Evolutionary conservation across 345 rosid species (phyloP).

Genomic region (Carallia pectinifolia): DNA sequence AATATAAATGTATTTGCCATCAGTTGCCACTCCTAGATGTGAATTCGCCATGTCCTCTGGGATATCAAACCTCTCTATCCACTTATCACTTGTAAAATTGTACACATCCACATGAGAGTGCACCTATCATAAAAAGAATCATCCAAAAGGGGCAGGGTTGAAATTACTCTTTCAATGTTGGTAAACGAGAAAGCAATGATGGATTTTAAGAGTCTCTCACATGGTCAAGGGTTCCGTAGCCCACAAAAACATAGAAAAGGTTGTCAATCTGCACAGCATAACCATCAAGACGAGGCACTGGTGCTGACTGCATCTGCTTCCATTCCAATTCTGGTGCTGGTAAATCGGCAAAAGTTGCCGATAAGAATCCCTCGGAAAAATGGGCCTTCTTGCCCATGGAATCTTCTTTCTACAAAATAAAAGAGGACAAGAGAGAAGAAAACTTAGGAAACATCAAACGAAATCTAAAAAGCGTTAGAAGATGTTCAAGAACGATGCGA

Average conservation of each 20-base stretch:
- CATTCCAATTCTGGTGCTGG: slow-evolving; percentile 71
- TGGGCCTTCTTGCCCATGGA: slow-evolving; percentile 13
- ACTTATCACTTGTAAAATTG: slow-evolving; percentile 57
- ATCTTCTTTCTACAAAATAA: slow-evolving; percentile 30
- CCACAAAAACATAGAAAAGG: slow-evolving; percentile 67
- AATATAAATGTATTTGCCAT: slow-evolving; percentile 65
- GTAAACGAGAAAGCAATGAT: neutral
- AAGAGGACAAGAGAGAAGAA: neutral
- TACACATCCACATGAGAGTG: slow-evolving; percentile 84
- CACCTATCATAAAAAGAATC: slow-evolving; percentile 40
- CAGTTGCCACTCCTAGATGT: slow-evolving; percentile 71
- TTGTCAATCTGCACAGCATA: slow-evolving; percentile 64
- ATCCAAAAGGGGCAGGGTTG: neutral
- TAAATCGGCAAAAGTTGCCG: slow-evolving; percentile 72
- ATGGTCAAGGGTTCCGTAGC: slow-evolving; percentile 59
- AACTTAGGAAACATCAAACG: neutral
- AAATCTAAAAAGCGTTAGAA: neutral
- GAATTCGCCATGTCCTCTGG: slow-evolving; percentile 86
- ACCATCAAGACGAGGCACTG: slow-evolving; percentile 88
- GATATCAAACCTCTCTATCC: slow-evolving; percentile 56
- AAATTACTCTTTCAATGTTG: no score
- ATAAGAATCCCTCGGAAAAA: slow-evolving; percentile 29
- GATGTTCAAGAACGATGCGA: neutral
- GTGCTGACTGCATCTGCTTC: slow-evolving; percentile 79
- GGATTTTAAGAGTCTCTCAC: slow-evolving; percentile 34